A percentile compares a stretch with the other conserved stretches of the same genome.
These are phyloP conservation scores for Botrytis galanthina DNA, from an alignment of 2,329 filamentous ascomycete species.

Conservation along the genomic window DNA sequence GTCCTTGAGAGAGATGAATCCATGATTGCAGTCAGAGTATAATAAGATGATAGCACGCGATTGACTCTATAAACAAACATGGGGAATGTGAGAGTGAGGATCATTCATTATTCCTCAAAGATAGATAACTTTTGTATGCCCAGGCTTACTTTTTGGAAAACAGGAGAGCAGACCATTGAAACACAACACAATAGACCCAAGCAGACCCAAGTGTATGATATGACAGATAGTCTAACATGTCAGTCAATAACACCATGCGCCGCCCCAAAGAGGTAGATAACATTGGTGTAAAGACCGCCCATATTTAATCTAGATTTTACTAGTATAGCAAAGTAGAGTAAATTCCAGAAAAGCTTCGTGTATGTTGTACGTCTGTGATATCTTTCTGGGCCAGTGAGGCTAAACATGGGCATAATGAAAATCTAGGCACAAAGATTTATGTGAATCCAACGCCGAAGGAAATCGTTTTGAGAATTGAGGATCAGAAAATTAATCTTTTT, in stretches of 20 bases:
- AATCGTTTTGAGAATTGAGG: slow-evolving; percentile 20
- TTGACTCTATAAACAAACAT: background rate
- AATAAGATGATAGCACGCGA: background rate
- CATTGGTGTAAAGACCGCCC: slow-evolving; percentile 31
- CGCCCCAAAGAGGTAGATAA: slow-evolving; percentile 6
- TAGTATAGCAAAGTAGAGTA: slow-evolving; percentile 14
- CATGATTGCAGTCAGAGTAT: background rate
- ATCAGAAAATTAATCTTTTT: slow-evolving; percentile 12
- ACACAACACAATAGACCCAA: background rate
- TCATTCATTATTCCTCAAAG: slow-evolving; percentile 3
- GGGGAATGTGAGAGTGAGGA: background rate
- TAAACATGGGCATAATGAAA: slow-evolving; percentile 28
- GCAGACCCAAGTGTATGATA: slow-evolving; percentile 13
- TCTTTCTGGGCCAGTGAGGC: slow-evolving; percentile 25
- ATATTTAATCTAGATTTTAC: slow-evolving; percentile 34
- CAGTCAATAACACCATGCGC: slow-evolving; percentile 15
- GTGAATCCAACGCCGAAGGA: slow-evolving; percentile 32
- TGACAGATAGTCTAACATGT: slow-evolving; percentile 12
- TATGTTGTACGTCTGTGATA: slow-evolving; percentile 4
- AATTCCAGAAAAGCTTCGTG: slow-evolving; percentile 9
- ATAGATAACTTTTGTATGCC: slow-evolving; percentile 21
- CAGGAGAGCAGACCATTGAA: slow-evolving; percentile 3
- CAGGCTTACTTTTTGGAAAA: slow-evolving; percentile 3
- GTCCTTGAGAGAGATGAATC: background rate
- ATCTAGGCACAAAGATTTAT: slow-evolving; percentile 34